Evolutionary conservation across 2,329 filamentous ascomycete genomes (phyloP).

Genomic region (Diaporthe vaccinii): DNA sequence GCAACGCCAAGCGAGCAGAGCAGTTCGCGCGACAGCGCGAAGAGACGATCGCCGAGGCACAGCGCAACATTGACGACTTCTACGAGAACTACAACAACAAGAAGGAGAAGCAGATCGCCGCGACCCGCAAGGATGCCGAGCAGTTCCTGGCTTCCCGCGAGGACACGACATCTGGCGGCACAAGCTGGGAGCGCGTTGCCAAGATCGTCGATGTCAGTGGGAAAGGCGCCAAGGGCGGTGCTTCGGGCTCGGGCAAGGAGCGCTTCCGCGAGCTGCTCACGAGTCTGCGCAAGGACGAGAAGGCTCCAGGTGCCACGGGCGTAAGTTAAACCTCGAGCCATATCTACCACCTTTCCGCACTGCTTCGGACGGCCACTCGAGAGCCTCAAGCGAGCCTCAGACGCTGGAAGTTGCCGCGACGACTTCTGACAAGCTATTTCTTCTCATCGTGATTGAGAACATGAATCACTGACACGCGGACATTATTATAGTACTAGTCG

Average conservation of each 20-base stretch:
- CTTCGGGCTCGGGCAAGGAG: constrained; percentile 92
- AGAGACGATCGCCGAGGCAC: constrained; percentile 89
- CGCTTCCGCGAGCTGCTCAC: constrained; percentile 92
- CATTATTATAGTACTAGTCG: constrained; percentile 37
- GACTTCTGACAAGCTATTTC: not conserved
- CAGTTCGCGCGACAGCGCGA: constrained; percentile 85
- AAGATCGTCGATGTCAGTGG: constrained; percentile 98
- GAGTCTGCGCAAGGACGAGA: constrained; percentile 93
- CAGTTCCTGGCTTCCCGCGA: constrained; percentile 91
- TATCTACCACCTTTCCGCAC: not conserved
- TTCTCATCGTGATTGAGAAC: not conserved
- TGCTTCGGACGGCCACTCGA: not conserved
- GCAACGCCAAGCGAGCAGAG: constrained; percentile 86
- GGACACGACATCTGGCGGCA: constrained; percentile 93
- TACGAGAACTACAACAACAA: constrained; percentile 99
- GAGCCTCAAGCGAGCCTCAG: not conserved
- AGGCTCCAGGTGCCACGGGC: constrained; percentile 77
- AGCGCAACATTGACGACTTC: constrained; percentile 97
- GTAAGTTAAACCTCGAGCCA: not conserved
- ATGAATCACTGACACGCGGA: not conserved
- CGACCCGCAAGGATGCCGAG: constrained; percentile 92
- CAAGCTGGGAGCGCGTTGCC: constrained; percentile 97
- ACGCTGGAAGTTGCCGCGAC: not conserved
- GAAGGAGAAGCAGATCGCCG: constrained; percentile 91
- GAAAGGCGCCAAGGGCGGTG: constrained; percentile 89